These are phyloP conservation scores for Fagopyrum esculentum DNA, from an alignment of 148 eudicot genomes.

Conservation along the genomic window DNA sequence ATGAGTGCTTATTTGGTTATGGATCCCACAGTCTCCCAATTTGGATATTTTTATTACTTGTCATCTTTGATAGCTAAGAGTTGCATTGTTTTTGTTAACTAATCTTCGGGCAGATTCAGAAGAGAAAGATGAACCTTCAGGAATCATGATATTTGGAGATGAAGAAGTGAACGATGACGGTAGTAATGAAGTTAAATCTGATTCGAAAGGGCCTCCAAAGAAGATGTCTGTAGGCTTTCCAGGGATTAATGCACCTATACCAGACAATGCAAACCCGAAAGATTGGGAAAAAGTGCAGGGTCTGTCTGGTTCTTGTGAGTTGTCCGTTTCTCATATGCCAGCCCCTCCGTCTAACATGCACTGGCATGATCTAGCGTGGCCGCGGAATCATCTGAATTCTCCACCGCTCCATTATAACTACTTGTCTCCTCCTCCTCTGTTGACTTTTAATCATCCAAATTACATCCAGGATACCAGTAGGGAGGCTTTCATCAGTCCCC, in stretches of 20 bases:
- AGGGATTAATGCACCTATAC: constrained; percentile 35
- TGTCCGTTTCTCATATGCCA: background rate
- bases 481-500: constrained; percentile 24
- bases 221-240: constrained; percentile 31
- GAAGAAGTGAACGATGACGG: constrained; percentile 17
- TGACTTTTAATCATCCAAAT: constrained; percentile 2
- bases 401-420: constrained; percentile 15
- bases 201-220: constrained; percentile 15
- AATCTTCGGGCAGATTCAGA: constrained; percentile 22
- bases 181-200: constrained; percentile 14
- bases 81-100: background rate
- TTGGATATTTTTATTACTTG: background rate
- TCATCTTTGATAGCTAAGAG: background rate
- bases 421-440: constrained; percentile 17
- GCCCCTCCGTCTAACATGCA: constrained; percentile 8
- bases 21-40: background rate
- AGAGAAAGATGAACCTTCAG: constrained; percentile 37
- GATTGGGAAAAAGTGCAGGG: constrained; percentile 22
- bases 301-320: constrained; percentile 16
- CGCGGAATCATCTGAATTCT: constrained; percentile 7
- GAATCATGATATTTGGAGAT: constrained; percentile 31
- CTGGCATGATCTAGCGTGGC: constrained; percentile 16
- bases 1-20: background rate
- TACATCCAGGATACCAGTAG: constrained; percentile 9
- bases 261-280: constrained; percentile 29